Evolutionary conservation across 2,329 filamentous ascomycete genomes (phyloP), one percentile per base, ranked within the genome.

Genomic region (Rachicladosporium sp.): DNA sequence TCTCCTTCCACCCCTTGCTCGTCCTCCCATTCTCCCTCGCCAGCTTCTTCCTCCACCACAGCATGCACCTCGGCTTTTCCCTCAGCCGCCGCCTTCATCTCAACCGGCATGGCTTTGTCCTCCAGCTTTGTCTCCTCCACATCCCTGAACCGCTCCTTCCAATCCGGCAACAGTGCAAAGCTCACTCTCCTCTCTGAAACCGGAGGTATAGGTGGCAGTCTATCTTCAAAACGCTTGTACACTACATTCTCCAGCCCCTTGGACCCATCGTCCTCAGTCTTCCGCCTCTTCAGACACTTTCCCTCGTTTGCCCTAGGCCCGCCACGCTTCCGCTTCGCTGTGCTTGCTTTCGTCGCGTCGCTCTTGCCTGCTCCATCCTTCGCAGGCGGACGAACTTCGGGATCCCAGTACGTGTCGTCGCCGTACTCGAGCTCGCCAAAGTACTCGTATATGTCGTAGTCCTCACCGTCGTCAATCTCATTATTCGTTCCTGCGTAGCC

Each of bases 371-470:
- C 52, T 54, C 35, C 11, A 32, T 30, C 10, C 36, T 41, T 15
- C 39, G 11, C 23, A 8, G 23, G 23, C 23, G 23, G 39, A 10
- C 35, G 19, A 10, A 41, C 37, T 15, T 35, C 9, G n/a, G 35
- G 30, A 36, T 68, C 64, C 47, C 66, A 64, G 37, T 68, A 68
- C 33, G 62, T 59, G 45, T 68, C 65, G 10, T 62, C 64, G 9
- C 56, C 65, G 44, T 69, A 69, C 40, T 70, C 66, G 33, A 68
- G 51, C 42, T 70, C 67, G 41, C 63, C 62, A 55, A 57, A 68
- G 50, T 68, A 70, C 12, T 63, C 63, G 48, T 62, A 70, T 33
- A 61, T 52, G 44, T 69, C 67, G 55, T 61, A 69, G 11, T 68
- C 63, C 32, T 56, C 53, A 10, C 35, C 44, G 34, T 54, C 50